Evolutionary conservation across 176 grass and related monocot genomes (phyloP).

Genomic region (bread wheat (Triticum aestivum)): DNA sequence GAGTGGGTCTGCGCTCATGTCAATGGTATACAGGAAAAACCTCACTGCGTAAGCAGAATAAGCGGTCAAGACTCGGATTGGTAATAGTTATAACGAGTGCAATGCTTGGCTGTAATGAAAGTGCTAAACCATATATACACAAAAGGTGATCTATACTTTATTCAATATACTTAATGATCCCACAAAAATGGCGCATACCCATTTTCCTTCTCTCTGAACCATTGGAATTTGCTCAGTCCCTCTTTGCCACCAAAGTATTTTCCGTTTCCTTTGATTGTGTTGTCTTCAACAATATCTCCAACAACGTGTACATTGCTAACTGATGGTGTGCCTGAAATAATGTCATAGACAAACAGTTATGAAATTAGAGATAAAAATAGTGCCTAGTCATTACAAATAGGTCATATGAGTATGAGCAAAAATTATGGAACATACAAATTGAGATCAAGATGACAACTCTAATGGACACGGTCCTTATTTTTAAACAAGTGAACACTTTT

Average conservation of each 20-base stretch:
- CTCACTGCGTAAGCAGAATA: neutral
- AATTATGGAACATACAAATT: constrained; percentile 28
- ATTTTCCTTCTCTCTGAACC: constrained; percentile 82
- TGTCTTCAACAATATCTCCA: constrained; percentile 86
- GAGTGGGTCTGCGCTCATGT: neutral
- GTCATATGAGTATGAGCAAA: neutral
- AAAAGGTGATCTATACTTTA: neutral
- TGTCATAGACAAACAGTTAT: constrained; percentile 25
- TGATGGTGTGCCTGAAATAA: constrained; percentile 85
- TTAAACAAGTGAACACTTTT: constrained; percentile 12
- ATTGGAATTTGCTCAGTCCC: constrained; percentile 81
- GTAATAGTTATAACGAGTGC: constrained; percentile 6
- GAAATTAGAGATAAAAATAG: constrained; percentile 1
- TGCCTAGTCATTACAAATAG: neutral
- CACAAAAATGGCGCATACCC: constrained; percentile 48
- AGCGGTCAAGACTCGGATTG: neutral
- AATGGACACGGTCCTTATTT: neutral
- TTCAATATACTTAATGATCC: constrained; percentile 6
- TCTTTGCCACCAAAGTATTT: constrained; percentile 95
- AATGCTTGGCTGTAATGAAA: constrained; percentile 5
- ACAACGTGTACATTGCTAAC: constrained; percentile 71
- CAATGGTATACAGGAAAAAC: neutral
- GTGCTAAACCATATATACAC: neutral
- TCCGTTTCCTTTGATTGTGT: constrained; percentile 59
- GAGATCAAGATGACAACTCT: neutral